phyloP scores from a whole-genome alignment of 495 filamentous ascomycete genomes.

The Tuber magnatum region DNA sequence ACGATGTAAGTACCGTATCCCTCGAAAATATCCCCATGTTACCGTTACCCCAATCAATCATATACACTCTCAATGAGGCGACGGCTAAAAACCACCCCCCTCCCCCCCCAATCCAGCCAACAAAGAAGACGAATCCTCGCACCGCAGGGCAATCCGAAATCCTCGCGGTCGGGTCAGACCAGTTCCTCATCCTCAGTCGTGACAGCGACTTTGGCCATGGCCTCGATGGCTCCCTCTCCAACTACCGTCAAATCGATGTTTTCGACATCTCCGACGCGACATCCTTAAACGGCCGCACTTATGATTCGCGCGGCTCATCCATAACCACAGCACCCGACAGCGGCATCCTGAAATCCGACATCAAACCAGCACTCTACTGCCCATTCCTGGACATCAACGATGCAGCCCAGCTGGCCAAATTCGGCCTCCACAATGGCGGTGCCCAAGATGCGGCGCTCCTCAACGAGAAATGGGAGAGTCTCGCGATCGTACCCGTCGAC shows the following conservation, averaged over 20 bases:
- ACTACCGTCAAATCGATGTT: slow-evolving; percentile 69
- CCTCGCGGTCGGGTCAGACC: slow-evolving; percentile 55
- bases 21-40: slow-evolving; percentile 16
- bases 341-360: slow-evolving; percentile 52
- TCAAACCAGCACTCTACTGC: slow-evolving; percentile 61
- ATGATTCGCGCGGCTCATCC: slow-evolving; percentile 47
- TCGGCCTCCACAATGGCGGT: slow-evolving; percentile 64
- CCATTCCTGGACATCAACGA: slow-evolving; percentile 67
- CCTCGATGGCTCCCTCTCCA: slow-evolving; percentile 47
- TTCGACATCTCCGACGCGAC: slow-evolving; percentile 61
- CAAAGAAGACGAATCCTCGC: slow-evolving; percentile 44
- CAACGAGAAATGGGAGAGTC: slow-evolving; percentile 79
- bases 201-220: slow-evolving; percentile 60
- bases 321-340: slow-evolving; percentile 42
- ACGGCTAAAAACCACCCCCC: background rate
- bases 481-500: slow-evolving; percentile 60
- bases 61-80: slow-evolving; percentile 21
- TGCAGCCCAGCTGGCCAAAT: slow-evolving; percentile 58
- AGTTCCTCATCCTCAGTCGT: slow-evolving; percentile 64
- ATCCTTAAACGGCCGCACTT: slow-evolving; percentile 52
- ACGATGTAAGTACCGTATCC: slow-evolving; percentile 37
- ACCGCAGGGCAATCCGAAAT: slow-evolving; percentile 70
- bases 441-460: slow-evolving; percentile 50
- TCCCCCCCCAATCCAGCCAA: slow-evolving; percentile 19
- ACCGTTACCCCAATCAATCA: slow-evolving; percentile 25